These are phyloP conservation scores for Solanum habrochaites DNA, from an alignment of 257 asterid genomes.

Conservation along the genomic window DNA sequence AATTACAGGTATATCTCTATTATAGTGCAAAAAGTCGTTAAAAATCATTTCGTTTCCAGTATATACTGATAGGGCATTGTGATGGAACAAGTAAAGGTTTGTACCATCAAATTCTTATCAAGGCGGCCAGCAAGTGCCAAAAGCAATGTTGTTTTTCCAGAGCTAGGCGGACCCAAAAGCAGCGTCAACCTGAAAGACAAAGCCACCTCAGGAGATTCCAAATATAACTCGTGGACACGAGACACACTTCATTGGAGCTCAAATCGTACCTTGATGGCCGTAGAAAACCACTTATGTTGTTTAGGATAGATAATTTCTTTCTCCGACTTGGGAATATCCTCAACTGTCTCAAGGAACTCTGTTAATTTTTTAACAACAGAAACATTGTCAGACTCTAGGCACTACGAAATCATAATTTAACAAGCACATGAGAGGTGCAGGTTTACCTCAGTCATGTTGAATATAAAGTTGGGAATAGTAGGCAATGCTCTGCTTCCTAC, in stretches of 20 bases:
- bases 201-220: neutral
- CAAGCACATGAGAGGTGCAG: neutral
- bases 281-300: constrained; percentile 47
- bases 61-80: neutral
- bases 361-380: neutral
- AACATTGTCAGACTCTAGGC: constrained; percentile 8
- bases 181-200: constrained; percentile 45
- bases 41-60: neutral
- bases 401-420: neutral
- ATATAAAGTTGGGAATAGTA: constrained; percentile 58
- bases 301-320: constrained; percentile 36
- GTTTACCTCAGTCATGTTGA: constrained; percentile 62
- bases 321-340: constrained; percentile 44
- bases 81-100: neutral
- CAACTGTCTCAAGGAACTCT: constrained; percentile 51
- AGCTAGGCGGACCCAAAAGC: constrained; percentile 79
- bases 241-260: neutral
- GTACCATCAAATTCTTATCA: constrained; percentile 48
- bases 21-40: neutral
- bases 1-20: neutral
- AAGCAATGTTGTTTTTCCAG: constrained; percentile 83
- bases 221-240: neutral
- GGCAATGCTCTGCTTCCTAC: constrained; percentile 72
- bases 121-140: constrained; percentile 78
- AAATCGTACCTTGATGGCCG: constrained; percentile 46